Evolutionary conservation across 208 protist species (phyloP), one percentile per base, ranked within the genome.

Genomic region (Crithidia thermophila): DNA sequence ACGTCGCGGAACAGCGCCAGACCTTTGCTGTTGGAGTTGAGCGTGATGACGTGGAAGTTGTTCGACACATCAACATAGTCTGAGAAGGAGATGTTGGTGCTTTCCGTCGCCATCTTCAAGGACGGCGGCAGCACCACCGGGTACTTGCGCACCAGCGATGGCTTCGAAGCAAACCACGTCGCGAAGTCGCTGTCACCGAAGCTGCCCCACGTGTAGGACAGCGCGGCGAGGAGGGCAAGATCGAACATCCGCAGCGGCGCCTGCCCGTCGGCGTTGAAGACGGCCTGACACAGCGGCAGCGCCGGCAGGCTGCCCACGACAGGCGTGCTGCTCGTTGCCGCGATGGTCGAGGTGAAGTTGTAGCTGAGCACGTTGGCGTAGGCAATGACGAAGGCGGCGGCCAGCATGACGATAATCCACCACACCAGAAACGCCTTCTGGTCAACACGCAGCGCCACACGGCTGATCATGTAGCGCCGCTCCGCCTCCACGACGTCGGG

Each of bases 361-460:
- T 96, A 93, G 42, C 62, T 60, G 58, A 90, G 60, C 21, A 42
- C 52, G 62, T 91, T 94, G 7, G 85, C 83, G 27, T 90, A 20
- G 30, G 75, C 85, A 63, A 94, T 83, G 1, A 84, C 76, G 70
- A 92, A 91, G 0, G 91, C 87, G 16, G 88, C 62, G 1, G 82
- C 83, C 59, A 94, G 72, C 66, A 88, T 90, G 37, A 94, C 76
- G 43, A 90, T 67, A 5, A 96, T 14, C 88, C 91, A 96, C 91
- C 91, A 96, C 42, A 84, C 64, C 23, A 94, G 56, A 31, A 96
- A 68, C 1, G 75, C 75, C 72, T 86, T 88, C 56, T 96, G 85
- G 69, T 96, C 91, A 8, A 81, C 86, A 8, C 79, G 73, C 13
- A 96, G 63, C 7, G 87, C 78, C n/a, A 94, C 59, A 34, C 72